Evolutionary conservation across 768 basidiomycete species (phyloP).

Genomic region (Mycena floridula): DNA sequence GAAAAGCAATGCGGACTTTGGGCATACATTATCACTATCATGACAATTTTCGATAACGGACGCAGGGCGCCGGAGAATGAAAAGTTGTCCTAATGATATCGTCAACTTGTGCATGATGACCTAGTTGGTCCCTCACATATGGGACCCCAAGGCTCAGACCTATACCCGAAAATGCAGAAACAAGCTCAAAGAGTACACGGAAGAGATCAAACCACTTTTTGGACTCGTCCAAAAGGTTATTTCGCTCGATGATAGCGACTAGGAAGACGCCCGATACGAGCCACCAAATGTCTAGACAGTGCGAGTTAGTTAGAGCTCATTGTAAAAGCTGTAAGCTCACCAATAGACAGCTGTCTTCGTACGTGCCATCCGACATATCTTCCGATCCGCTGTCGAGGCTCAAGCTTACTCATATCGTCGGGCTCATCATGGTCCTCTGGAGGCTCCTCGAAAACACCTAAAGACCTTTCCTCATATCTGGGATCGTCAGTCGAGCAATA

Average conservation of each 20-base stretch:
- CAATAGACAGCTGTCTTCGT: constrained; percentile 53
- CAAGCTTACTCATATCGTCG: constrained; percentile 27
- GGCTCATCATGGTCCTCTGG: constrained; percentile 43
- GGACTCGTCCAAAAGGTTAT: constrained; percentile 44
- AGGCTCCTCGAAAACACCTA: constrained; percentile 57
- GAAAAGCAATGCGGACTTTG: no score
- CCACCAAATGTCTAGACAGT: constrained; percentile 69
- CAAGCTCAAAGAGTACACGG: constrained; percentile 54
- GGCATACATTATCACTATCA: constrained; percentile 67
- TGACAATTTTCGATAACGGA: constrained; percentile 64
- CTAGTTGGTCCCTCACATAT: constrained; percentile 23
- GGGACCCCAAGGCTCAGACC: constrained; percentile 64
- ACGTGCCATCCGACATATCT: constrained; percentile 49
- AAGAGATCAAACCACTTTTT: constrained; percentile 62
- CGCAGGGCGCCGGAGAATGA: constrained; percentile 58
- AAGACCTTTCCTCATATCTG: constrained; percentile 65
- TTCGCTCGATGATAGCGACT: constrained; percentile 65
- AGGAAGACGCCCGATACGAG: constrained; percentile 67
- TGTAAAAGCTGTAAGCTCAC: constrained; percentile 25
- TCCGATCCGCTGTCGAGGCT: constrained; percentile 37
- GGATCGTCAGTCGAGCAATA: background rate
- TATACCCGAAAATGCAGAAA: constrained; percentile 64
- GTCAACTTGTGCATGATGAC: constrained; percentile 2
- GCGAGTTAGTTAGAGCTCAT: background rate
- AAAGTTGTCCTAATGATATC: constrained; percentile 40